Evolutionary conservation across 108 stramenopile species (phyloP), one percentile per base, ranked within the genome.

Genomic region (Skeletonema costatum): DNA sequence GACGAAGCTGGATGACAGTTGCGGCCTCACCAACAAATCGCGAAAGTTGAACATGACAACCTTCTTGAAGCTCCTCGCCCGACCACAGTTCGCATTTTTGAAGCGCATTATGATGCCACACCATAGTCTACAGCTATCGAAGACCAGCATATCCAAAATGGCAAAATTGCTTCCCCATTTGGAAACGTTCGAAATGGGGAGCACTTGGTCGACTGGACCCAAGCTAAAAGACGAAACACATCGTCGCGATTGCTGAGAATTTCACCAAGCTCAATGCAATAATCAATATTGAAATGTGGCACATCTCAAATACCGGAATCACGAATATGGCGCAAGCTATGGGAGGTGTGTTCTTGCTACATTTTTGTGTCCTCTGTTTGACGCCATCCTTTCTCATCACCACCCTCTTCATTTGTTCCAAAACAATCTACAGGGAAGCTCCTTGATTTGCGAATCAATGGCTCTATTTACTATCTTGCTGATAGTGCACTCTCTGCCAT

Each of bases 81-180:
- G 76, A 2, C 70, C 70, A 0, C 76, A 77, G 48, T 71, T 77
- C n/a, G 0, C 61, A 8, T 71, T 48, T 10, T 10, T 77, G 53
- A 62, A 62, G 25, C 61, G 32, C 14, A 29, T 75, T 17, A n/a
- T 53, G 13, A 59, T 71, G 60, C 70, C 66, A 0, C 13, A 48
- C n/a, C 48, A 50, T 17, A 32, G 44, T 5, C 16, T 75, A 17
- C 67, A 75, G 66, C 66, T 75, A 3, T 66, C 66, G 13, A 75
- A 75, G 39, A 31, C 29, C 0, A 58, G 32, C 25, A 32, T 75
- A 7, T 21, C 4, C 3, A 36, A 67, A 19, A 62, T 77, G 25
- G 56, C 58, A 5, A 71, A 60, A 14, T 32, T 33, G 5, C 70
- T 69, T 29, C 76, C 76, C 32, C 42, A 35, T 13, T 32, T 70